phyloP scores from a whole-genome alignment of 805 yeast genomes.

The Candida glaebosa region DNA sequence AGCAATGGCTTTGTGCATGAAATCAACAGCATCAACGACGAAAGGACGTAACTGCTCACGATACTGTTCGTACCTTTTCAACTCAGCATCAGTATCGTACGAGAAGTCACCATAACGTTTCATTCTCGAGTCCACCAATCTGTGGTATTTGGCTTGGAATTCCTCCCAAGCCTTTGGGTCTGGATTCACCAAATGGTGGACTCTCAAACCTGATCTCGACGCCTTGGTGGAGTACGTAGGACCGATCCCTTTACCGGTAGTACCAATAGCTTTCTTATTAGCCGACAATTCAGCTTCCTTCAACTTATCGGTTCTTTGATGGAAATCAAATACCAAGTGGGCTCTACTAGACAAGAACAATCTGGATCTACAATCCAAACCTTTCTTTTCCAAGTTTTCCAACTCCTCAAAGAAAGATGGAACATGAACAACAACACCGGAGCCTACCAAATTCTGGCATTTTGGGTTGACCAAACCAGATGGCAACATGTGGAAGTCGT shows the following conservation, averaged over 20 bases:
- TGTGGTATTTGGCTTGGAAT: slow-evolving; percentile 71
- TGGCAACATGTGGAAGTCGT: slow-evolving; percentile 98
- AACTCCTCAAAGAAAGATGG: slow-evolving; percentile 91
- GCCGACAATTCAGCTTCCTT: slow-evolving; percentile 86
- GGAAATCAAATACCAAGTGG: slow-evolving; percentile 96
- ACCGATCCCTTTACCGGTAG: slow-evolving; percentile 98
- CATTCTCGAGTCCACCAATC: slow-evolving; percentile 76
- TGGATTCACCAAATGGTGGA: slow-evolving; percentile 89
- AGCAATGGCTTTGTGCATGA: slow-evolving; percentile 73
- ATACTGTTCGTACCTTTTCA: slow-evolving; percentile 69
- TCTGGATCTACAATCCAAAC: slow-evolving; percentile 70
- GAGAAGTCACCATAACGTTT: slow-evolving; percentile 93
- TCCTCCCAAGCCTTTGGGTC: slow-evolving; percentile 93
- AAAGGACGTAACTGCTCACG: slow-evolving; percentile 78
- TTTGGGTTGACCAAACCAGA: slow-evolving; percentile 95
- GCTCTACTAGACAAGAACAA: slow-evolving; percentile 90
- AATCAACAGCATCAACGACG: slow-evolving; percentile 88
- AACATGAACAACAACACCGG: slow-evolving; percentile 94
- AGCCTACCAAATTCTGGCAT: slow-evolving; percentile 86
- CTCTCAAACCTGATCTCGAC: slow-evolving; percentile 93
- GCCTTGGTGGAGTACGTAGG: slow-evolving; percentile 98
- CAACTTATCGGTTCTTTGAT: slow-evolving; percentile 92
- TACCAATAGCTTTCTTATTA: slow-evolving; percentile 86
- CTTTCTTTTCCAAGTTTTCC: slow-evolving; percentile 75
- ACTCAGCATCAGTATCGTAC: slow-evolving; percentile 77